Conservation (phyloP, 345 rosid species). For the Leavenworthia alabamica region DNA sequence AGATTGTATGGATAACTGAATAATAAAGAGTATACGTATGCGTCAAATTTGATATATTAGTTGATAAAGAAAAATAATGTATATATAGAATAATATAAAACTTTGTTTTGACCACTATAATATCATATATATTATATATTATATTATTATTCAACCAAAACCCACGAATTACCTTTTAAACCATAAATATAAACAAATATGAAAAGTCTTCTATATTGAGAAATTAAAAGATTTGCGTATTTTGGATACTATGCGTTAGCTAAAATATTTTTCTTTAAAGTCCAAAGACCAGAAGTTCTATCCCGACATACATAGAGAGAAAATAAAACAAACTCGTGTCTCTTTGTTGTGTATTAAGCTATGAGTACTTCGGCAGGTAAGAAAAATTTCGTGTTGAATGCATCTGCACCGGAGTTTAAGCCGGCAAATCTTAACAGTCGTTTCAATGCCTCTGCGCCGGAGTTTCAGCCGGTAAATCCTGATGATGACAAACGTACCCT, state of each 20-base stretch:
- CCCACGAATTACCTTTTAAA: background rate
- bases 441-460: background rate
- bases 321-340: background rate
- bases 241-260: background rate
- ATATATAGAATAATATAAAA: background rate
- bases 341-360: background rate
- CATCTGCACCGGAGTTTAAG: background rate
- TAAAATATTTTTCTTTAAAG: background rate
- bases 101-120: background rate
- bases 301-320: background rate
- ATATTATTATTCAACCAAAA: background rate
- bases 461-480: background rate
- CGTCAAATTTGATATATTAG: background rate
- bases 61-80: background rate
- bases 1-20: background rate
- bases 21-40: background rate
- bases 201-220: background rate
- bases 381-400: background rate
- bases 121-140: no score
- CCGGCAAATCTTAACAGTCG: background rate
- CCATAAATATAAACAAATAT: background rate
- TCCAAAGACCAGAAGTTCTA: background rate
- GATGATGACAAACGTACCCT: background rate
- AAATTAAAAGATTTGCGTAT: background rate
- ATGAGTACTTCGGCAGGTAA: background rate